Base-by-base conservation (phyloP, 2,329 filamentous ascomycete species). In the Phialocephala sp. region DNA sequence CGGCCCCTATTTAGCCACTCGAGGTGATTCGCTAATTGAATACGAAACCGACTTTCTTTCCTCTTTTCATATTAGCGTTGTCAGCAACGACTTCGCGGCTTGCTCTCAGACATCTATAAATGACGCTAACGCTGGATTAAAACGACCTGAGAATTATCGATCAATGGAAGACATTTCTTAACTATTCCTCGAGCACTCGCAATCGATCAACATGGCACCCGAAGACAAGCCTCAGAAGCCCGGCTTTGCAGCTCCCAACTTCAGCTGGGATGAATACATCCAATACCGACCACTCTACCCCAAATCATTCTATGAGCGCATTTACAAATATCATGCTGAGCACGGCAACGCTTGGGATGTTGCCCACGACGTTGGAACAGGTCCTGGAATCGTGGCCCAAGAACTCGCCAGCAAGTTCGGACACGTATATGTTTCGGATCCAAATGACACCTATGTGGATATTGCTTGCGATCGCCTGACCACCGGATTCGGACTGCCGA, bases 341-440 rank as follows among this genome's bases (percentile, higher is more conserved):
- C 54, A 56, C 32, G 41, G 32, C 1, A 59, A 61, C 52, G 27
- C 54, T 6, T 68, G 54, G 50, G 36, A 35, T 8, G 41, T 62
- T 22, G 63, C 58, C 18, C 60, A 64, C 39, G 66, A 68, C 24
- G 60, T 64, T 15, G 63, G 66, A 14, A 54, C 63, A 8, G 66
- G 66, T 11, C 63, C 57, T 4, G 66, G 63, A 12, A 65, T 66
- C 45, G 62, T 59, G 27, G 62, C 62, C n/a, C 43, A 61, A 57
- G 64, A 59, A 41, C 62, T 65, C 15, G 64, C 63, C 5, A 57
- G 35, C 22, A 64, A 41, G n/a, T 70, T 64, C 57, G 24, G 14
- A 36, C 47, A 66, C 35, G 71, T 75, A 2, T 60, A 73, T 22
- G 70, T 76, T 14, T 75, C 74, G 20, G 74, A 76, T 20, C 74